A percentile compares a stretch with the other conserved stretches of the same genome.
These are phyloP conservation scores for Wakefieldia striispora DNA, from an alignment of 768 basidiomycete genomes.

Conservation along the genomic window DNA sequence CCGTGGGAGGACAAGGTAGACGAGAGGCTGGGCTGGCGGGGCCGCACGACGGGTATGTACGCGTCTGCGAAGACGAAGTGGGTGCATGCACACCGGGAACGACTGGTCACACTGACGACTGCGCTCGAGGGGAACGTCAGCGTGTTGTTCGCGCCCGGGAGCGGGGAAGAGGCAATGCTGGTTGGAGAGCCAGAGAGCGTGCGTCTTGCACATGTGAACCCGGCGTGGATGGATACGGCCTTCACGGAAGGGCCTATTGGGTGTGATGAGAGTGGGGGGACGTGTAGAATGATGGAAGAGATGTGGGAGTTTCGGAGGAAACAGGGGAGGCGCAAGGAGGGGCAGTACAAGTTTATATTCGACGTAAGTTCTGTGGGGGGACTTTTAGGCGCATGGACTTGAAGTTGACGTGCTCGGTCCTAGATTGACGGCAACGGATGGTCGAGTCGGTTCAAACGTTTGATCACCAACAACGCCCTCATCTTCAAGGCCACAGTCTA, in stretches of 20 bases:
- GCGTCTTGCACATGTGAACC: conserved; percentile 41
- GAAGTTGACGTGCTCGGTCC: too few relatives aligned
- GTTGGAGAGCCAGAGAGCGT: too few relatives aligned
- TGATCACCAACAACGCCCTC: conserved; percentile 61
- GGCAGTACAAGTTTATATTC: conserved; percentile 58
- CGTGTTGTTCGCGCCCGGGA: conserved; percentile 29
- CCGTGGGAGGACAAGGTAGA: conserved; percentile 63
- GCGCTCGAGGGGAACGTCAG: conserved; percentile 37
- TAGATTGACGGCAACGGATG: conserved; percentile 63
- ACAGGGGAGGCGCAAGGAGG: conserved; percentile 48
- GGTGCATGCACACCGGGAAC: too few relatives aligned
- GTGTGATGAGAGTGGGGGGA: conserved; percentile 34
- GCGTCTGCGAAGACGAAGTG: too few relatives aligned
- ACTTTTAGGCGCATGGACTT: too few relatives aligned
- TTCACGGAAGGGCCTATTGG: conserved; percentile 45
- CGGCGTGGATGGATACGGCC: conserved; percentile 31
- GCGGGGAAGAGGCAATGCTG: too few relatives aligned
- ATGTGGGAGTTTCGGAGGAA: conserved; percentile 18
- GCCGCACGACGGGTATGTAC: too few relatives aligned
- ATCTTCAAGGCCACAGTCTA: conserved; percentile 72
- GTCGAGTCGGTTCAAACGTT: conserved; percentile 67
- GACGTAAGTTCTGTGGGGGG: conserved; percentile 39
- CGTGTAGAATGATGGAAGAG: conserved; percentile 42
- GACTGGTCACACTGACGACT: conserved; percentile 8
- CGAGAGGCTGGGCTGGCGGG: conserved; percentile 61